Evolutionary conservation across 2,329 filamentous ascomycete genomes (phyloP).

Genomic region (Penicillium sp.): DNA sequence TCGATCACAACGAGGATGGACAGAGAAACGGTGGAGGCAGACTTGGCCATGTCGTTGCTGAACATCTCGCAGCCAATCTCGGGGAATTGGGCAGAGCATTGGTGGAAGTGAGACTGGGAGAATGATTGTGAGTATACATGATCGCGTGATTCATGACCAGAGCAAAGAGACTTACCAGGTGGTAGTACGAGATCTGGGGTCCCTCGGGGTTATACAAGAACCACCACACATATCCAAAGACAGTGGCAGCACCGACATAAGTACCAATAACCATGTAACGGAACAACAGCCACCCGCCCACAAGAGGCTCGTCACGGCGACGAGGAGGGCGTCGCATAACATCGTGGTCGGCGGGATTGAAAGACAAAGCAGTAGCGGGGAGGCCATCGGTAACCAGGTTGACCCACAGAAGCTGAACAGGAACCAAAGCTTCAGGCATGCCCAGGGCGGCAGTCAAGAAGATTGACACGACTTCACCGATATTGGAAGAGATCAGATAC

Average conservation of each 20-base stretch:
- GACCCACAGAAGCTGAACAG: slow-evolving; percentile 97
- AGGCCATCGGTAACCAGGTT: slow-evolving; percentile 97
- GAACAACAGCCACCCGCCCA: slow-evolving; percentile 96
- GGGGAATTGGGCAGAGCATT: slow-evolving; percentile 80
- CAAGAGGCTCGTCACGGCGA: slow-evolving; percentile 88
- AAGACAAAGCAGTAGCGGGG: slow-evolving; percentile 91
- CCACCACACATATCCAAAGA: slow-evolving; percentile 99
- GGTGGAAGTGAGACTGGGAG: slow-evolving; percentile 77
- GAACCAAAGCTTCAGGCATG: slow-evolving; percentile 96
- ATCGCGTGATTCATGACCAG: background rate
- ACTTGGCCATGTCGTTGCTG: slow-evolving; percentile 77
- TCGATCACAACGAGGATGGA: slow-evolving; percentile 94
- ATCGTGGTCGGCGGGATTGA: slow-evolving; percentile 98
- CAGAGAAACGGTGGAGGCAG: slow-evolving; percentile 89
- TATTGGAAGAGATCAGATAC: slow-evolving; percentile 98
- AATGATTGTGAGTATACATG: slow-evolving; percentile 16
- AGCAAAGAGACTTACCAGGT: slow-evolving; percentile 60
- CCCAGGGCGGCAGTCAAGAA: slow-evolving; percentile 95
- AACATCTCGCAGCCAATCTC: slow-evolving; percentile 95
- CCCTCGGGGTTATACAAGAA: slow-evolving; percentile 94
- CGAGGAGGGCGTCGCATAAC: slow-evolving; percentile 92
- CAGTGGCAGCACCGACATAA: slow-evolving; percentile 92
- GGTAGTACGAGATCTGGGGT: slow-evolving; percentile 86
- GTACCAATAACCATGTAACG: slow-evolving; percentile 94
- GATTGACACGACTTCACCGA: slow-evolving; percentile 98